Base-by-base conservation (phyloP, 176 grass and related monocot genomes). In the Rhynchospora tenuis region DNA sequence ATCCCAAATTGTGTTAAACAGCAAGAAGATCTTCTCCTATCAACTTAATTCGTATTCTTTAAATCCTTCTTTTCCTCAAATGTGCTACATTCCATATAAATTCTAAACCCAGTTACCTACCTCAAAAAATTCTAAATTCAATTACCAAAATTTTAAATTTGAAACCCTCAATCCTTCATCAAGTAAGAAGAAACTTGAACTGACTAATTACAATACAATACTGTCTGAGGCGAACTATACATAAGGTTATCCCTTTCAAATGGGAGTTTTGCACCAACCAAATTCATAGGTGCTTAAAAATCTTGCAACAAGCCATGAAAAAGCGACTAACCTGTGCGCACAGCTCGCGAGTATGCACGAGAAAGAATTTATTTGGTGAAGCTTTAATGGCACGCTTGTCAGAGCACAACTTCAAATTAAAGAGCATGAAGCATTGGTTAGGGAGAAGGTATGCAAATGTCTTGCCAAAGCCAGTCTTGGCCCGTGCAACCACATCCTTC, bases 381-480 rank as follows among this genome's bases (percentile, higher is more conserved):
- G 89, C 59, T 85, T 93, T 98, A 50, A 46, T 84, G 9, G 84
- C 65, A 51, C 86, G 43, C 16, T 86, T 91, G 87, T 98, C 92
- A 7, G 76, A 84, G 61, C 86, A 90, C 50, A 98, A 66, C 62
- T 93, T 98, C 79, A 94, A n/a, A n/a, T n/a, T n/a, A 75, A 26
- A 98, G 90, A 19, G 89, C 83, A 14, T 98, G 92, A 62, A 98
- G 86, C 89, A 98, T n/a, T n/a, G n/a, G n/a, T n/a, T n/a, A 11
- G 92, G 95, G 54, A 94, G 95, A 70, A 98, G 87, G 84, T 94
- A 98, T 12, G 92, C 88, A 59, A 94, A 93, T 16, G 95, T 97
- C 87, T 97, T 97, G 64, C 95, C 95, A 3, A 92, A 97, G 60
- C 95, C 95, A 50, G 95, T 94, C 71, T 97, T 97, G 46, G 89